Evolutionary conservation across 2,329 filamentous ascomycete species (phyloP), one percentile per base, ranked within the genome.

Genomic region (Colletotrichum phormii): DNA sequence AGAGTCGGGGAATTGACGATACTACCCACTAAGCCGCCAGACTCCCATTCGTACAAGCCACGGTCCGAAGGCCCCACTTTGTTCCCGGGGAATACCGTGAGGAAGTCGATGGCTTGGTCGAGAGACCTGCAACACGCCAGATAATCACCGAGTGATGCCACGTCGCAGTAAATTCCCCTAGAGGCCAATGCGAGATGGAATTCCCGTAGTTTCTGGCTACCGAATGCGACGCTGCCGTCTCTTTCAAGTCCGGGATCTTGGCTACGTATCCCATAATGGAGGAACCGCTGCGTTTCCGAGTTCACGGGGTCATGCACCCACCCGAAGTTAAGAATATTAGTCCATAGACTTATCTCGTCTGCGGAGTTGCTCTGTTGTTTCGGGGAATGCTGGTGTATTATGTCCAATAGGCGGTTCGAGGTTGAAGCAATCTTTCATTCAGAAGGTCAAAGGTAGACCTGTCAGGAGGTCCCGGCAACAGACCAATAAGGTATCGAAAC

Each of bases 311-410:
- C 64, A 33, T 66, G 64, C 26, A 66, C 35, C 64, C 64, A 66
- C 37, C 37, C 54, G 6, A 26, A 60, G 54, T 59, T 66, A 4
- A 66, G 54, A 26, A 66, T 53, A 26, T 66, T 54, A 26, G 64
- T 66, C 64, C 64, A 66, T 54, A 66, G n/a, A 18, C 18, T 66
- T 15, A 66, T 66, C 24, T 66, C 54, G 29, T 59, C 64, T 26
- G 63, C 33, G 12, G 64, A 66, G 29, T 66, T 66, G 35, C 37
- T 66, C 26, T 59, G 54, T 12, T 35, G 26, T 37, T 51, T 66
- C 11, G 29, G 54, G 5, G 64, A 59, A 35, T 66, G 64, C 29
- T 66, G 64, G 37, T 59, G 55, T 51, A 66, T 59, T n/a, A n/a
- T n/a, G n/a, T n/a, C n/a, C n/a, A n/a, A n/a, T n/a, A n/a, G n/a